Percentiles rank a stretch among this genome's conserved stretches.
phyloP scores from a whole-genome alignment of 2,329 filamentous ascomycete genomes.

The Aureobasidium musti region DNA sequence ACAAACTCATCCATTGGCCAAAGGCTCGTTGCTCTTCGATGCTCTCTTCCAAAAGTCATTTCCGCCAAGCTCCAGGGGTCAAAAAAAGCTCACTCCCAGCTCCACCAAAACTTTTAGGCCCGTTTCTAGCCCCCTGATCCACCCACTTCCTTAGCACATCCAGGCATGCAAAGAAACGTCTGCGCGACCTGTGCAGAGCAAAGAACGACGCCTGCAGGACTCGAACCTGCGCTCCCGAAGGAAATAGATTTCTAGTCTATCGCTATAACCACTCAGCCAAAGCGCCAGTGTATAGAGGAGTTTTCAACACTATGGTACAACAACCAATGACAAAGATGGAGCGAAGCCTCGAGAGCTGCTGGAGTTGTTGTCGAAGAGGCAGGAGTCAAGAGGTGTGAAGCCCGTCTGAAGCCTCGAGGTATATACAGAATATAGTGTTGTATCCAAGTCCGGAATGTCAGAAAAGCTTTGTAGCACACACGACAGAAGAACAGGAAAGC shows the following conservation, averaged over 20 bases:
- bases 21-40: neutral
- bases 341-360: no score
- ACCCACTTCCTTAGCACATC: neutral
- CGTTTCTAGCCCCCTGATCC: neutral
- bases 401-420: no score
- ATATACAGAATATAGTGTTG: no score
- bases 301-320: no score
- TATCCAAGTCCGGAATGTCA: no score
- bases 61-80: neutral
- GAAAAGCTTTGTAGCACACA: no score
- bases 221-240: conserved; percentile 20
- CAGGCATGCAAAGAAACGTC: neutral
- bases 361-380: no score
- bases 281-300: neutral
- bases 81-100: no score
- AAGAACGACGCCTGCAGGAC: conserved; percentile 16
- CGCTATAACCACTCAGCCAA: conserved; percentile 28
- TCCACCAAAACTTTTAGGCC: neutral
- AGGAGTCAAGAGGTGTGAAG: no score
- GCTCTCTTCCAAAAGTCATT: no score
- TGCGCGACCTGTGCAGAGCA: neutral
- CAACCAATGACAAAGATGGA: no score
- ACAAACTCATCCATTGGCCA: neutral
- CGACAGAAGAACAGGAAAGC: no score
- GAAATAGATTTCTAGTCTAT: conserved; percentile 28